Conservation (phyloP, 371 early-diverging fungal genomes). For the Thermomucor indicae-seudaticae region DNA sequence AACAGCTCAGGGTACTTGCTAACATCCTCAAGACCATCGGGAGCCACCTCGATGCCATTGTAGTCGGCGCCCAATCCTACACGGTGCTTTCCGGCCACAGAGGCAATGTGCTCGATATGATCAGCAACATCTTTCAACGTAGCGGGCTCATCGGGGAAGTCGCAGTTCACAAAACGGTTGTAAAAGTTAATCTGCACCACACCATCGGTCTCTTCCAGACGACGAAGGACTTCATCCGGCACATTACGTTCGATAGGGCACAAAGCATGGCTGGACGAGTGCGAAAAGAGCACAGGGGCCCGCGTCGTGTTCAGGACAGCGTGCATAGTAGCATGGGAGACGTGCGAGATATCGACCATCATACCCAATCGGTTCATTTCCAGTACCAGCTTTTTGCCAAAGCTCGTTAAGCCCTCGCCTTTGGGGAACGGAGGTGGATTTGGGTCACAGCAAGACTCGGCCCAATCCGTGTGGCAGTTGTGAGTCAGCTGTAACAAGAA, state of each 20-base stretch:
- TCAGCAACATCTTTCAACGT: slow-evolving; percentile 54
- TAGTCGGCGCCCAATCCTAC: slow-evolving; percentile 69
- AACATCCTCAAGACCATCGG: slow-evolving; percentile 61
- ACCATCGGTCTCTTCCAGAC: slow-evolving; percentile 53
- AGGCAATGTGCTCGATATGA: slow-evolving; percentile 56
- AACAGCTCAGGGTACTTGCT: slow-evolving; percentile 60
- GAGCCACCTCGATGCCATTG: slow-evolving; percentile 54
- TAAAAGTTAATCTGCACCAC: slow-evolving; percentile 67
- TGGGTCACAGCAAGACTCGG: slow-evolving; percentile 53
- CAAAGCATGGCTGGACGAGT: slow-evolving; percentile 52
- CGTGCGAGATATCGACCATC: slow-evolving; percentile 69
- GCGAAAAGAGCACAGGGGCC: slow-evolving; percentile 66
- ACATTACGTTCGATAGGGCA: slow-evolving; percentile 60
- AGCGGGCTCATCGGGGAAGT: slow-evolving; percentile 24
- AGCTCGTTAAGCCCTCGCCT: slow-evolving; percentile 50
- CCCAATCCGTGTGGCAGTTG: slow-evolving; percentile 67
- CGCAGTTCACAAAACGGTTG: slow-evolving; percentile 45
- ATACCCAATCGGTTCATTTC: slow-evolving; percentile 74
- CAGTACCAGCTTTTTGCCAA: slow-evolving; percentile 48
- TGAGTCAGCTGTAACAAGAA: slow-evolving; percentile 45
- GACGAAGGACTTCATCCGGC: slow-evolving; percentile 55
- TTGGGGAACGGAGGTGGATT: slow-evolving; percentile 41
- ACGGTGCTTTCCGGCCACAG: slow-evolving; percentile 49
- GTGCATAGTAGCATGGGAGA: slow-evolving; percentile 59
- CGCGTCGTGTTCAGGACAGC: slow-evolving; percentile 46